Evolutionary conservation across 306 rosid species (phyloP), one percentile per base, ranked within the genome.

Genomic region (Ormosia semicastrata): DNA sequence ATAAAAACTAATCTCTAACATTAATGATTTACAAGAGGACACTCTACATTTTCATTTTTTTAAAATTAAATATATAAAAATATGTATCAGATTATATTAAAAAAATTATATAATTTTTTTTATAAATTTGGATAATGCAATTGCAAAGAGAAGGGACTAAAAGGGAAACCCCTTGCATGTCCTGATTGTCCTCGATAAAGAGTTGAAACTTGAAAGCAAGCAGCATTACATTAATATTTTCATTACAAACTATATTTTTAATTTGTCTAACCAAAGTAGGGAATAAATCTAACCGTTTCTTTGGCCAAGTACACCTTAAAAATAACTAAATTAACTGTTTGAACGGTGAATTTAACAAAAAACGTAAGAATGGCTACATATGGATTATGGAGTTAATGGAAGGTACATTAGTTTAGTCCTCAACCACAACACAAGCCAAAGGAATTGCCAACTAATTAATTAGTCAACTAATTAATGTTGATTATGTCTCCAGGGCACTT

Each of bases 301-400:
- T 43, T 18, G 57, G 36, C 0, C 15, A 41, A 57, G 41, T 60
- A 60, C 52, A 30, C 11, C 33, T 10, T 50, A 47, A 59, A 56
- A 49, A 49, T 12, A 80, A 80, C 85, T 75, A 81, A 70, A 58
- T 63, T 63, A 81, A 85, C 85, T 46, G 85, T 66, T 85, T 50
- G 18, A 36, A 36, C 60, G 11, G 67, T 71, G 34, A 77, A 54
- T 59, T 60, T 52, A 18, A 47, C 34, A 63, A 67, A 12, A 12
- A 63, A 9, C 0, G 6, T 11, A 4, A 64, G 33, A 54, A 36
- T 62, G 73, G 33, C 58, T 6, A 41, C 37, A 47, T 65, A 10
- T 50, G 41, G 67, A 77, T 66, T 64, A 77, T 6, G 50, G 24
- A 73, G 67, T 67, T 58, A 36, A 62, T 46, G 57, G 24, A 80